These are phyloP conservation scores for Phaeosphaeria sp. DNA, from an alignment of 2,329 filamentous ascomycete species.

Conservation along the genomic window DNA sequence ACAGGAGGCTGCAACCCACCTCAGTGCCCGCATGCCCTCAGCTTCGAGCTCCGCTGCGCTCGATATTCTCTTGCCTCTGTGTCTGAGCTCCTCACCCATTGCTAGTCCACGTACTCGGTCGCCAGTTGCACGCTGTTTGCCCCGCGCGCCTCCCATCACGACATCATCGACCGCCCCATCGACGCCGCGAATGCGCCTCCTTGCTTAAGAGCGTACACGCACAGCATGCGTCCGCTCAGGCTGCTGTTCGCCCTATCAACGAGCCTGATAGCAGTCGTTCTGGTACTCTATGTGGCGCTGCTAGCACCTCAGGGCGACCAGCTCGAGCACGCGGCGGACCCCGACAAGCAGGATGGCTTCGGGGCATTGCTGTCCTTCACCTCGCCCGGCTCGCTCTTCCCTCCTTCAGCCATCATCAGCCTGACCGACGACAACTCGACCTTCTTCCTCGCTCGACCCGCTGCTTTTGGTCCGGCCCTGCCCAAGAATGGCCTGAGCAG, in stretches of 20 bases:
- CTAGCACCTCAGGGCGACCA: constrained; percentile 25
- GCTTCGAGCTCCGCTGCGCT: background rate
- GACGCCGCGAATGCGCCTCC: background rate
- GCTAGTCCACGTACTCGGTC: background rate
- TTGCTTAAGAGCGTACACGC: background rate
- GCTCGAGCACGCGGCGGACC: constrained; percentile 12
- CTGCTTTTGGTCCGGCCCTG: constrained; percentile 86
- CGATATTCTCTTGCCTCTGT: background rate
- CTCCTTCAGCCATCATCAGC: constrained; percentile 93
- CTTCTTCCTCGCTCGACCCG: constrained; percentile 90
- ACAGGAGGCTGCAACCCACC: background rate
- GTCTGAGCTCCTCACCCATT: background rate
- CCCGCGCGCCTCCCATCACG: constrained; percentile 16
- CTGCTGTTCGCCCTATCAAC: constrained; percentile 52
- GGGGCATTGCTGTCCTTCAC: constrained; percentile 57
- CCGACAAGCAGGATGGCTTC: constrained; percentile 43
- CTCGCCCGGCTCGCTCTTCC: constrained; percentile 83
- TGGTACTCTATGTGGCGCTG: constrained; percentile 52
- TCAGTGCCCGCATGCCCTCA: background rate
- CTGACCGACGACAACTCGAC: constrained; percentile 98
- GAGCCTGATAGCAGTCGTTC: constrained; percentile 50
- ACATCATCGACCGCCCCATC: constrained; percentile 19
- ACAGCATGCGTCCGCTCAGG: constrained; percentile 45
- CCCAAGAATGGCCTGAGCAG: constrained; percentile 80
- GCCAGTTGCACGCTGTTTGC: constrained; percentile 1